phyloP scores from a whole-genome alignment of 306 rosid genomes.

The Corylus avellana region DNA sequence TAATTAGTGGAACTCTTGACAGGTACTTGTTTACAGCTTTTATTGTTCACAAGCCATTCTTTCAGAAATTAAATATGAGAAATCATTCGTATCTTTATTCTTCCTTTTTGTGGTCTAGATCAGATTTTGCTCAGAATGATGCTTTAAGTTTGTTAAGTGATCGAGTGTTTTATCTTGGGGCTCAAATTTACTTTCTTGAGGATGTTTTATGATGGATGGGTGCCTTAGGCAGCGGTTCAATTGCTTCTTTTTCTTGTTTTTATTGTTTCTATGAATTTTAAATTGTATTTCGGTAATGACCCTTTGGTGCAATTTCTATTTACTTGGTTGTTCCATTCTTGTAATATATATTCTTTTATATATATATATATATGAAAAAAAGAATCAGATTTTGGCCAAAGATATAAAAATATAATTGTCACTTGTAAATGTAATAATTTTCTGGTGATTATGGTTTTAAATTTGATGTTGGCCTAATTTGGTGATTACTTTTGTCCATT shows the following conservation, averaged over 20 bases:
- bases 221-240: neutral
- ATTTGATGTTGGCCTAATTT: neutral
- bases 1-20: constrained; percentile 96
- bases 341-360: neutral
- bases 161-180: neutral
- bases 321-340: neutral
- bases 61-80: neutral
- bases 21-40: constrained; percentile 49
- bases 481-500: neutral
- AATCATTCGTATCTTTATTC: constrained; percentile 10
- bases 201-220: neutral
- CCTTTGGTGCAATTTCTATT: neutral
- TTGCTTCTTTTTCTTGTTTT: neutral
- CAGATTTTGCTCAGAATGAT: neutral
- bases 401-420: neutral
- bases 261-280: neutral
- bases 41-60: constrained; percentile 10
- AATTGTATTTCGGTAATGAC: neutral
- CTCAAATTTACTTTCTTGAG: neutral
- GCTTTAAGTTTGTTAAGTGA: neutral
- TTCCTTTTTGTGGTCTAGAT: constrained; percentile 9
- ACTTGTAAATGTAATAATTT: neutral
- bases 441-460: constrained; percentile 1
- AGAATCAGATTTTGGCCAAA: neutral
- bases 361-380: neutral